Percentiles rank a stretch among this genome's conserved stretches.
phyloP scores from a whole-genome alignment of 768 basidiomycete species.

The Collybia mongolica region DNA sequence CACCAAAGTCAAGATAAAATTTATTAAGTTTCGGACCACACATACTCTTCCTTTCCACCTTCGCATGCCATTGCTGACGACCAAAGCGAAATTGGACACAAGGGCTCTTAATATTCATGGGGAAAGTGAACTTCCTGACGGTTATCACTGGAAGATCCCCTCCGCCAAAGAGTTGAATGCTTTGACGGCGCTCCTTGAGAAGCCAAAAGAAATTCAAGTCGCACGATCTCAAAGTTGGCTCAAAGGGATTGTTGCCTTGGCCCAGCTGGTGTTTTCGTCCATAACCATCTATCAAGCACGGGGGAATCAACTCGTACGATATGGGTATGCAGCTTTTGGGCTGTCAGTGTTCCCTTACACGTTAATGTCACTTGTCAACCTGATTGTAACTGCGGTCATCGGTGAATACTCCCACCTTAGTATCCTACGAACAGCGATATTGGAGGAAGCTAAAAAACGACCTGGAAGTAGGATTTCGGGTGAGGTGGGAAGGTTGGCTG shows the following conservation, averaged over 20 bases:
- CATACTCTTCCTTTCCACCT: neutral
- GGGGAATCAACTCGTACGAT: neutral
- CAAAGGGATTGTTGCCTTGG: neutral
- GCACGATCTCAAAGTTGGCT: neutral
- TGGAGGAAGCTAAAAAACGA: neutral
- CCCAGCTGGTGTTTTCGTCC: neutral
- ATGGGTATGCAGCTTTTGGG: constrained; percentile 1
- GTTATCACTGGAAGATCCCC: neutral
- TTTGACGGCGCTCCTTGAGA: neutral
- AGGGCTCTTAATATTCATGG: neutral
- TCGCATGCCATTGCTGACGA: too few relatives aligned
- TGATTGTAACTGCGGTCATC: neutral
- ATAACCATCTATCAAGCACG: neutral
- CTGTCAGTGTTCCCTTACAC: constrained; percentile 1
- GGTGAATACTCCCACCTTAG: neutral
- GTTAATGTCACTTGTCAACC: neutral
- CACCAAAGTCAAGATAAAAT: neutral
- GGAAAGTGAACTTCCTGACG: neutral
- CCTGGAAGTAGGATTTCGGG: neutral
- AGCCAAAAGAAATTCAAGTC: neutral
- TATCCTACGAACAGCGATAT: neutral
- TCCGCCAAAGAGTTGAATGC: neutral
- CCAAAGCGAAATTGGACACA: neutral
- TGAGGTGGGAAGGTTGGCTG: neutral
- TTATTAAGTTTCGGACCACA: neutral